Conservation (phyloP, 2,329 filamentous ascomycete genomes). For the Arachnomyces sp. region DNA sequence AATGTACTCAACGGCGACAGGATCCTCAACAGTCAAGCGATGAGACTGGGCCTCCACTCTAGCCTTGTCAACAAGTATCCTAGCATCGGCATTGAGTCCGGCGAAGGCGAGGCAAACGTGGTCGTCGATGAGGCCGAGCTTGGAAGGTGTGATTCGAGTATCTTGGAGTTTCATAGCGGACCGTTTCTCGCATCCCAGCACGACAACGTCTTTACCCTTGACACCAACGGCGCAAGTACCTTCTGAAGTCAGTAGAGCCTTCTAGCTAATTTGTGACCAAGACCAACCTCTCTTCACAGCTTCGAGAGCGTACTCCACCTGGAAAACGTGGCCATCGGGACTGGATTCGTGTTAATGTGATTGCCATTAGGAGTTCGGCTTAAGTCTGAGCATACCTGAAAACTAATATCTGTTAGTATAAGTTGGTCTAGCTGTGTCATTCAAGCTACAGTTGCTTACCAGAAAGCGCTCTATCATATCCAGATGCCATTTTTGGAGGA, state of each 20-base stretch:
- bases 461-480: slow-evolving; percentile 98
- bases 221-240: slow-evolving; percentile 97
- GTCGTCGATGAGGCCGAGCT: slow-evolving; percentile 91
- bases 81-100: slow-evolving; percentile 92
- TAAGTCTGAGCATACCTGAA: slow-evolving; percentile 19
- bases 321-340: slow-evolving; percentile 98
- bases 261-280: no score
- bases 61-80: slow-evolving; percentile 97
- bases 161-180: slow-evolving; percentile 99
- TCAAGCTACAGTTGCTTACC: slow-evolving; percentile 53
- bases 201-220: slow-evolving; percentile 89
- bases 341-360: slow-evolving; percentile 50
- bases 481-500: slow-evolving; percentile 64
- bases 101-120: slow-evolving; percentile 97
- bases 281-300: slow-evolving; percentile 88
- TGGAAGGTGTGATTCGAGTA: slow-evolving; percentile 96
- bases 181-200: slow-evolving; percentile 95
- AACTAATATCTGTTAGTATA: slow-evolving; percentile 21
- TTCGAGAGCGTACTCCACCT: slow-evolving; percentile 98
- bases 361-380: slow-evolving; percentile 22
- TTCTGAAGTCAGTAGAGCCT: slow-evolving; percentile 27
- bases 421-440: slow-evolving; percentile 7
- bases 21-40: slow-evolving; percentile 92
- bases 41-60: slow-evolving; percentile 95
- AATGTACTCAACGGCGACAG: slow-evolving; percentile 97